Evolutionary conservation across 345 rosid genomes (phyloP).

Genomic region (Citrus maxima): DNA sequence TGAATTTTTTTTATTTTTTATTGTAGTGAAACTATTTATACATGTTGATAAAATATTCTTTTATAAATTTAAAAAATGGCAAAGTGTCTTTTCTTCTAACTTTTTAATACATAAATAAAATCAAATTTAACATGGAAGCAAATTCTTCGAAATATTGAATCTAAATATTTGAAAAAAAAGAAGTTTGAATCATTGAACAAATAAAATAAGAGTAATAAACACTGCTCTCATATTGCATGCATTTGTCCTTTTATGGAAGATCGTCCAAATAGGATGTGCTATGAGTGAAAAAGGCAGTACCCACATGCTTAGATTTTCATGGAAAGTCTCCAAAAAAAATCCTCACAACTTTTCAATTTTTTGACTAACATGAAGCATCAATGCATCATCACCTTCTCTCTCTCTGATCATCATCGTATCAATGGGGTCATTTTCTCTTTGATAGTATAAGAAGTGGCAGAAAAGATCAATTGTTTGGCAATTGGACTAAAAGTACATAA

Average conservation of each 20-base stretch:
- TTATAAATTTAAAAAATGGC: too few species aligned
- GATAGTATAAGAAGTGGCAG: background rate
- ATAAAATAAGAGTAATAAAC: background rate
- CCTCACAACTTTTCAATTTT: background rate
- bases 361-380: background rate
- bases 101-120: too few species aligned
- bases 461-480: background rate
- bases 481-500: background rate
- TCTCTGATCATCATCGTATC: conserved; percentile 2
- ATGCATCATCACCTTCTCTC: background rate
- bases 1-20: too few species aligned
- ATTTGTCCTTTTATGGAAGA: conserved; percentile 1
- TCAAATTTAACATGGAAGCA: too few species aligned
- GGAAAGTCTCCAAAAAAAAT: conserved; percentile 11
- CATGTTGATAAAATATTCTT: too few species aligned
- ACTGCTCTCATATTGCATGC: too few species aligned
- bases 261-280: background rate
- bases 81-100: too few species aligned
- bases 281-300: background rate
- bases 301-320: conserved; percentile 18
- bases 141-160: too few species aligned
- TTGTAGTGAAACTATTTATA: too few species aligned
- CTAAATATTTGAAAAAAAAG: too few species aligned
- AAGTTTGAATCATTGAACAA: background rate
- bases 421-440: conserved; percentile 25